phyloP scores from a whole-genome alignment of 192 early-diverging fungal species.

The Linnemannia schmuckeri region DNA sequence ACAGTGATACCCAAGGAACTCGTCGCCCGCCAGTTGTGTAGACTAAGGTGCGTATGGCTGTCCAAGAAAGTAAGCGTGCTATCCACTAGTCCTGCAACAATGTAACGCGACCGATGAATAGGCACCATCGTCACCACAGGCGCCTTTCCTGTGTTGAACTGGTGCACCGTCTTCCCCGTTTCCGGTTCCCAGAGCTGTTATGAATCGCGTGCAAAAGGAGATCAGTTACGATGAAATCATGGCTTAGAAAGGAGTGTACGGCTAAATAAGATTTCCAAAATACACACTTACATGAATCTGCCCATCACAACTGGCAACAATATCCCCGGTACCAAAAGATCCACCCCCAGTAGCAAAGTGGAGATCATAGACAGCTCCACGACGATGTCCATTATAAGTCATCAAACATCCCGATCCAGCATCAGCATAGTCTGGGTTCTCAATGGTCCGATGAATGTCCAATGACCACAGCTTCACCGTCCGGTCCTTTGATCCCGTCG shows the following conservation, averaged over 20 bases:
- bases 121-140: slow-evolving; percentile 64
- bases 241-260: not conserved
- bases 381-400: slow-evolving; percentile 68
- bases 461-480: slow-evolving; percentile 77
- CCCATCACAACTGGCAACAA: slow-evolving; percentile 71
- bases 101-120: slow-evolving; percentile 61
- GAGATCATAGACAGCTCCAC: slow-evolving; percentile 60
- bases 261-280: not conserved
- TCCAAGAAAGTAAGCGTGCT: slow-evolving; percentile 61
- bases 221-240: not conserved
- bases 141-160: slow-evolving; percentile 61
- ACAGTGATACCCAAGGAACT: slow-evolving; percentile 43
- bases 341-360: slow-evolving; percentile 67
- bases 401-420: slow-evolving; percentile 65
- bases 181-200: slow-evolving; percentile 70
- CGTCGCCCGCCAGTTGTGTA: slow-evolving; percentile 39
- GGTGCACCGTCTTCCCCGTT: slow-evolving; percentile 63
- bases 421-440: slow-evolving; percentile 63
- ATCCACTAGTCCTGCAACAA: slow-evolving; percentile 65
- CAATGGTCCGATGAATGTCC: slow-evolving; percentile 67
- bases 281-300: slow-evolving; percentile 65
- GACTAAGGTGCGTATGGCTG: slow-evolving; percentile 38
- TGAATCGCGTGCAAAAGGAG: not conserved
- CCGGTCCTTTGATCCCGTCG: slow-evolving; percentile 70
- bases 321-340: slow-evolving; percentile 55